These are phyloP conservation scores for Datura wrightii DNA, from an alignment of 257 asterid species.

Conservation along the genomic window DNA sequence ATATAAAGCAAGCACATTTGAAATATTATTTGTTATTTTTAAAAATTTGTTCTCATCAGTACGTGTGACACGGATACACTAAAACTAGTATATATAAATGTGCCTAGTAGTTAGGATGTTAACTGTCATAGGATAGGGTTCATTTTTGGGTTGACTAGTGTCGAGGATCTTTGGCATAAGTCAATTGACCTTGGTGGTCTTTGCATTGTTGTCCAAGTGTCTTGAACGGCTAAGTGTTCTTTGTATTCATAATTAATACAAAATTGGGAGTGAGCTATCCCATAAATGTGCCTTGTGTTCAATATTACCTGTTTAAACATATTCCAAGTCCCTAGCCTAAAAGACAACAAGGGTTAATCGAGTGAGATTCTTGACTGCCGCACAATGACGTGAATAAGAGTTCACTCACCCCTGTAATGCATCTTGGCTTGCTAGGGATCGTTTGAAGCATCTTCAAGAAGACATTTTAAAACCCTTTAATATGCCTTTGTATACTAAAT, in stretches of 20 bases:
- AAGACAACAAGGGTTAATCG: neutral
- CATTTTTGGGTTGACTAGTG: neutral
- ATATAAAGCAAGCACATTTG: neutral
- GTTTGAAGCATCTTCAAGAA: neutral
- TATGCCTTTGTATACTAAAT: neutral
- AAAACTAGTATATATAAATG: neutral
- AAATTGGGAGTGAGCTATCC: neutral
- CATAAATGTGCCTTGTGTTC: neutral
- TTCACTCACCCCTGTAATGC: neutral
- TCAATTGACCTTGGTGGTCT: neutral
- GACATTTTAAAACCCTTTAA: neutral
- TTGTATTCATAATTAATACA: neutral
- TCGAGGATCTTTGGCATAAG: neutral
- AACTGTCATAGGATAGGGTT: neutral
- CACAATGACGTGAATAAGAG: neutral
- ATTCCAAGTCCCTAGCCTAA: neutral
- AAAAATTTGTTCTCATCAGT: neutral
- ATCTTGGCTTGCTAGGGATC: neutral
- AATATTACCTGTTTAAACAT: conserved; percentile 6
- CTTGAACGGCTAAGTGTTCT: neutral
- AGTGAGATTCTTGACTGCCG: neutral
- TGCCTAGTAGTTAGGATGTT: neutral
- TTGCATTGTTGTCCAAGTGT: conserved; percentile 5
- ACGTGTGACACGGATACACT: neutral
- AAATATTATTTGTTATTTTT: neutral